Percentiles rank a stretch among this genome's conserved stretches.
Conservation (phyloP, 2,329 filamentous ascomycete species). For the Paracorniculantispora psalliotae region DNA sequence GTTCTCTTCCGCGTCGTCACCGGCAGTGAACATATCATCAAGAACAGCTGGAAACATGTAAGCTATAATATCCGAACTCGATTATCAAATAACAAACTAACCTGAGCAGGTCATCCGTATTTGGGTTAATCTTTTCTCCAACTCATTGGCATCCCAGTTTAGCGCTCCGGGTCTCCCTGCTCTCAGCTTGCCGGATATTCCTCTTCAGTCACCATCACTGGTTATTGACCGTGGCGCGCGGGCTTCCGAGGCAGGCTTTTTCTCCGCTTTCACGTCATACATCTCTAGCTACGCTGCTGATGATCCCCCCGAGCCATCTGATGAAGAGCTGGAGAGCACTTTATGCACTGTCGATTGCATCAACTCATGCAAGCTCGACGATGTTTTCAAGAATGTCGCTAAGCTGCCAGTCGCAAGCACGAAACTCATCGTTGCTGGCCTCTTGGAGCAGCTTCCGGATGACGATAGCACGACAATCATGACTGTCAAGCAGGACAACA, state of each 20-base stretch:
- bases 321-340: conserved; percentile 94
- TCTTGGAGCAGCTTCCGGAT: conserved; percentile 83
- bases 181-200: conserved; percentile 73
- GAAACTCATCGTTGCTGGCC: conserved; percentile 52
- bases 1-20: conserved; percentile 92
- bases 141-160: conserved; percentile 83
- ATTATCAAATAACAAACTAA: conserved; percentile 30
- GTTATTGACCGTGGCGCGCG: conserved; percentile 84
- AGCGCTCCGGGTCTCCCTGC: conserved; percentile 59
- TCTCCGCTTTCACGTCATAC: conserved; percentile 92
- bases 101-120: conserved; percentile 71
- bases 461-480: conserved; percentile 74
- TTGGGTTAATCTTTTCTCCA: conserved; percentile 92
- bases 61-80: conserved; percentile 31
- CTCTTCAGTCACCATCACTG: conserved; percentile 84
- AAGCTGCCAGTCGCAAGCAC: conserved; percentile 31
- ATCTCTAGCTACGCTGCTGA: conserved; percentile 98
- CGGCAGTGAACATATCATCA: conserved; percentile 73
- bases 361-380: conserved; percentile 78
- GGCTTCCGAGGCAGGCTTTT: conserved; percentile 73
- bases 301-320: conserved; percentile 93
- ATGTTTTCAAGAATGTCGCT: conserved; percentile 76
- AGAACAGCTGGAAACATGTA: conserved; percentile 73
- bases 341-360: conserved; percentile 92
- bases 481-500: conserved; percentile 80